A percentile compares a stretch with the other conserved stretches of the same genome.
Conservation (phyloP, 2,329 filamentous ascomycete genomes). For the Aspergillus quadricinctus region DNA sequence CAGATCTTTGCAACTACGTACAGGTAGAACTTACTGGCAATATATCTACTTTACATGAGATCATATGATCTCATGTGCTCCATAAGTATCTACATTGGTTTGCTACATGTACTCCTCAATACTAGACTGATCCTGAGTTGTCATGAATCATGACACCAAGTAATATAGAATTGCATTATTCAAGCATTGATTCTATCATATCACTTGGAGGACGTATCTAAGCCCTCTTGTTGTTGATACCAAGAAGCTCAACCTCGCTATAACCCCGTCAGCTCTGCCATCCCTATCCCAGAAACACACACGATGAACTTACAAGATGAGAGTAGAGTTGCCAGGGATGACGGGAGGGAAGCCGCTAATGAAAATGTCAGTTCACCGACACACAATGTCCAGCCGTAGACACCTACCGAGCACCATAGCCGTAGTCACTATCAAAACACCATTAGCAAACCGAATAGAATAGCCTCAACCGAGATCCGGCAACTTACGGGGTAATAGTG, state of each 20-base stretch:
- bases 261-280: not conserved
- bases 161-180: not conserved
- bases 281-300: not conserved
- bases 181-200: not conserved
- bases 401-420: constrained; percentile 40
- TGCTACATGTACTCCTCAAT: not conserved
- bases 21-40: not conserved
- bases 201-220: not conserved
- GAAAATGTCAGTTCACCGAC: not conserved
- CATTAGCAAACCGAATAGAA: not conserved
- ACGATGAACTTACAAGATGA: constrained; percentile 70
- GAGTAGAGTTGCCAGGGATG: constrained; percentile 68
- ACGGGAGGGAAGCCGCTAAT: constrained; percentile 71
- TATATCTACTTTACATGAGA: not conserved
- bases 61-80: not conserved
- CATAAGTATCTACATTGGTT: not conserved
- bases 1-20: not conserved
- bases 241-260: not conserved
- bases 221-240: not conserved
- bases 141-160: not conserved
- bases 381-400: not conserved
- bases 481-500: constrained; percentile 68
- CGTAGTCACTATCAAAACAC: constrained; percentile 31
- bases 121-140: not conserved
- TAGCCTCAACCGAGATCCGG: not conserved